Base-by-base conservation (phyloP, 2,329 filamentous ascomycete species). In the Spiromastix sp. region DNA sequence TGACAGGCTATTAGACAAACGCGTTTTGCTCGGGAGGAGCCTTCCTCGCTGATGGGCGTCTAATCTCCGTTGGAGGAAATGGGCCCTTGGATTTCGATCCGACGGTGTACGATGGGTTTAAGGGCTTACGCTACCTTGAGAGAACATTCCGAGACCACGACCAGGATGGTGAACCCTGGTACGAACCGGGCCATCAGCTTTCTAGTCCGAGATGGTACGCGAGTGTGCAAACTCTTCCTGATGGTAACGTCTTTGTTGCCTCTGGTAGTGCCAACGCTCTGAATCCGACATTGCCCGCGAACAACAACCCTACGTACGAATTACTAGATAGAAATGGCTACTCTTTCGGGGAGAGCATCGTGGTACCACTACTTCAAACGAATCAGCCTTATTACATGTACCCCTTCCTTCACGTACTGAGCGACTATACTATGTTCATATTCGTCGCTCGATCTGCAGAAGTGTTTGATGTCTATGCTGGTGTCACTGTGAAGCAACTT, bases 371-470 rank as follows among this genome's bases (percentile, higher is more conserved):
- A 24, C 57, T 78, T 16, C 60, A 57, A 36, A 66, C 67, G 48
- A 74, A 72, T 44, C 70, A 76, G 50, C 74, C 74, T 10, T 77
- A 77, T 56, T 77, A 74, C 54, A 75, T 75, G 72, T 77, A 77
- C 47, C 74, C 74, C 3, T 77, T 77, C 51, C 55, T 78, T 19
- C 72, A 77, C 47, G 59, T 77, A 2, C 60, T 79, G 24, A 65
- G 60, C 21, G 66, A 75, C 48, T 72, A 73, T 8, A 67, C 56
- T 24, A 51, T 77, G 4, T 77, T 75, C 48, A 58, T 77, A 38
- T 74, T 74, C 48, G 62, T 64, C 11, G 58, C 72, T 21, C 75
- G 72, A 48, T 69, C 69, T 13, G 67, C 70, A 4, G 67, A 77
- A 46, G 58, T 70, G 36, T 76, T 75, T 53, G 66, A 73, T 45